Conservation (phyloP, 202 grass and related monocot genomes). For the Alloteropsis angusta region DNA sequence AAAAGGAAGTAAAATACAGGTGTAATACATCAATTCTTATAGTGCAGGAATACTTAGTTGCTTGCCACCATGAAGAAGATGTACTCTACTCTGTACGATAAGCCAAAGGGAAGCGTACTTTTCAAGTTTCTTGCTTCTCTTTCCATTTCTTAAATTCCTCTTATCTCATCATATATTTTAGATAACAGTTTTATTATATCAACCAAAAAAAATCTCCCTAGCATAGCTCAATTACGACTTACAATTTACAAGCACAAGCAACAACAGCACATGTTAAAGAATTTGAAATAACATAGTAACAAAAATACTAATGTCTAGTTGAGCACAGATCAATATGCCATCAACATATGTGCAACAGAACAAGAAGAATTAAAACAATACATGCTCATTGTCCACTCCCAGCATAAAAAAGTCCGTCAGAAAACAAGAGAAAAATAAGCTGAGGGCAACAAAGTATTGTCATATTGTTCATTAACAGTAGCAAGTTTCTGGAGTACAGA, state of each 20-base stretch:
- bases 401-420: not conserved
- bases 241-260: not conserved
- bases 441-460: not conserved
- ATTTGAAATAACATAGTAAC: not conserved
- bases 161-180: not conserved
- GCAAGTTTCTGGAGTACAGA: not conserved
- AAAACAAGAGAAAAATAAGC: not conserved
- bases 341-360: not conserved
- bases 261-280: not conserved
- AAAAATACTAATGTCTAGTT: not conserved
- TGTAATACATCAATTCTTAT: not conserved
- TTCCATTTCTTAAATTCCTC: not conserved
- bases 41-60: not conserved
- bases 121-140: not conserved
- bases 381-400: not conserved
- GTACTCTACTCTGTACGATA: not conserved
- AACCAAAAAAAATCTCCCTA: not conserved
- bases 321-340: not conserved
- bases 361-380: not conserved
- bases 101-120: not conserved
- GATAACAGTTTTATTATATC: not conserved
- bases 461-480: constrained; percentile 14
- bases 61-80: not conserved
- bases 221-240: not conserved
- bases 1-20: not conserved